Percentiles rank a stretch among this genome's conserved stretches.
Evolutionary conservation across 768 basidiomycete species (phyloP).

Genomic region (Rhizopogon vulgaris): DNA sequence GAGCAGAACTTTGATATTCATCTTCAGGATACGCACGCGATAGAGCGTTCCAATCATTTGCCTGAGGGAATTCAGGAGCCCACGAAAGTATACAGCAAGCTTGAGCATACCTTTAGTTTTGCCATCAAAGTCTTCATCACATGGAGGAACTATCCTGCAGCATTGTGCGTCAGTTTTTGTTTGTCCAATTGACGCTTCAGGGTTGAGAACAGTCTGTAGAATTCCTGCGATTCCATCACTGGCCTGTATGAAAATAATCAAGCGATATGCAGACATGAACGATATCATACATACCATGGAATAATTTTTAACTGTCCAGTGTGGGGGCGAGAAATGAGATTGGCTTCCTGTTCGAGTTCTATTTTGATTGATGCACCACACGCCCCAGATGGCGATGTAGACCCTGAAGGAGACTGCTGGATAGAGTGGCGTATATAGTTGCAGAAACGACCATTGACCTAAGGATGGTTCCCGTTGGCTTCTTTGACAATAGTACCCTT

Average conservation of each 20-base stretch:
- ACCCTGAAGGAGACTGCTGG: too few species aligned
- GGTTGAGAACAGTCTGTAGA: conserved; percentile 45
- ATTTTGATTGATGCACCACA: too few species aligned
- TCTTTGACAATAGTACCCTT: conserved; percentile 27
- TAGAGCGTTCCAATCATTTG: conserved; percentile 58
- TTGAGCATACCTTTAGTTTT: conserved; percentile 46
- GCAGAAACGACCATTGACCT: conserved; percentile 29
- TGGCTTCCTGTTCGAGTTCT: conserved; percentile 55
- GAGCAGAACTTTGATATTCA: neutral
- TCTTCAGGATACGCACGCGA: conserved; percentile 36
- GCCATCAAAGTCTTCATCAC: conserved; percentile 60
- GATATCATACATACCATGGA: conserved; percentile 35
- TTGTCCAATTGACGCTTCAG: conserved; percentile 42
- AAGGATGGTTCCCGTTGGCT: conserved; percentile 43
- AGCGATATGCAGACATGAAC: neutral
- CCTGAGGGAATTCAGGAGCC: conserved; percentile 23
- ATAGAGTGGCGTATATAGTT: conserved; percentile 21
- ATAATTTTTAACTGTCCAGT: conserved; percentile 48
- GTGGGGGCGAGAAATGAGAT: conserved; percentile 57
- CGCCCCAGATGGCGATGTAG: too few species aligned
- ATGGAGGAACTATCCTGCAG: conserved; percentile 48
- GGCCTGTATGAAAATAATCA: conserved; percentile 23
- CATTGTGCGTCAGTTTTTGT: conserved; percentile 41
- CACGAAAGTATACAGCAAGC: neutral
- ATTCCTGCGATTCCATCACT: conserved; percentile 56